These are phyloP conservation scores for Lodderomyces margitis DNA, from an alignment of 1,139 yeast genomes.

Conservation along the genomic window DNA sequence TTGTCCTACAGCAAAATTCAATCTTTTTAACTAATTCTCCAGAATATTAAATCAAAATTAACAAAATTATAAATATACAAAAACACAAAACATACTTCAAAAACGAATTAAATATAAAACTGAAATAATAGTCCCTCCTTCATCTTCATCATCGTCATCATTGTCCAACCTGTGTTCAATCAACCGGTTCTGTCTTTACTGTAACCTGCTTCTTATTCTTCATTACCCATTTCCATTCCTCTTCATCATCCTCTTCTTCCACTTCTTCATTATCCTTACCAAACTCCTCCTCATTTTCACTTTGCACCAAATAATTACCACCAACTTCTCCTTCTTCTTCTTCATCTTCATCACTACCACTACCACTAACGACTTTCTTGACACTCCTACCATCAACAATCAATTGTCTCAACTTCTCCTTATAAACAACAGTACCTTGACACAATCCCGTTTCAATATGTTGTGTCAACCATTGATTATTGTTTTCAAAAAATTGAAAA, in stretches of 20 bases:
- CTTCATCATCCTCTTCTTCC: constrained; percentile 1
- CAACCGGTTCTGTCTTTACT: too few species aligned
- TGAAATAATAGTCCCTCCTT: too few species aligned
- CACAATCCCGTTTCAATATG: constrained; percentile 51
- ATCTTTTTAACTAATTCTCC: too few species aligned
- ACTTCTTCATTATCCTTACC: not conserved
- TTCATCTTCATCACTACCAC: not conserved
- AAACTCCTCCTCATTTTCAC: not conserved
- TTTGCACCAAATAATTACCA: not conserved
- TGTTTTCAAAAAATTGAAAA: constrained; percentile 47
- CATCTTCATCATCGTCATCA: too few species aligned
- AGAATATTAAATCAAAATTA: too few species aligned
- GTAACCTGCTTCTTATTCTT: not conserved
- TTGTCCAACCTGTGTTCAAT: too few species aligned
- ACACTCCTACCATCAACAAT: not conserved
- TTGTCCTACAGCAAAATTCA: too few species aligned
- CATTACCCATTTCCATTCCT: too few species aligned
- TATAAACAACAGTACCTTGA: constrained; percentile 33
- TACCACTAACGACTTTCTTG: not conserved
- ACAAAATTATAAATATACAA: too few species aligned
- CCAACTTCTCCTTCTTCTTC: not conserved
- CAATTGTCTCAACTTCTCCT: constrained; percentile 6
- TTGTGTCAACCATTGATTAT: constrained; percentile 47
- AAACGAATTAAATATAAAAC: too few species aligned
- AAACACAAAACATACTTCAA: too few species aligned